Conservation (phyloP, 805 yeast species). For the Schizosaccharomyces osmophilus region DNA sequence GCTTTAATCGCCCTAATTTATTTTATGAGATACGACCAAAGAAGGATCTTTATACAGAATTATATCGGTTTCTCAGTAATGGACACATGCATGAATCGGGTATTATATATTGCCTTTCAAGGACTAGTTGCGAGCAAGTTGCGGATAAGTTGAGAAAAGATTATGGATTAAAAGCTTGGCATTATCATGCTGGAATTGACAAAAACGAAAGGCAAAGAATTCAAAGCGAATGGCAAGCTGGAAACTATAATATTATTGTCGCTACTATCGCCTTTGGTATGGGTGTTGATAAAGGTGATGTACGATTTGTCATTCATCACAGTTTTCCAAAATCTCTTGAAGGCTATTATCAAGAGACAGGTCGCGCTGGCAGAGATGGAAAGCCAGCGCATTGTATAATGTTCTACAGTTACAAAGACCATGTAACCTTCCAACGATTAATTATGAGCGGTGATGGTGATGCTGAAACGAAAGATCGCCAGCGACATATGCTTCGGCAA, state of each 20-base stretch:
- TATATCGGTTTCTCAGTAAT: slow-evolving; percentile 27
- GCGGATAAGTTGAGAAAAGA: slow-evolving; percentile 28
- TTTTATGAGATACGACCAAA: slow-evolving; percentile 56
- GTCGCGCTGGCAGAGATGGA: slow-evolving; percentile 96
- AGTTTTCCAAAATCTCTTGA: slow-evolving; percentile 76
- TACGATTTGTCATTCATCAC: slow-evolving; percentile 69
- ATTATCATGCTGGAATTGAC: slow-evolving; percentile 87
- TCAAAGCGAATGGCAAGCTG: slow-evolving; percentile 67
- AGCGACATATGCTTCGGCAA: slow-evolving; percentile 48
- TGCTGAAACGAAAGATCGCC: slow-evolving; percentile 31
- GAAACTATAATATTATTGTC: slow-evolving; percentile 52
- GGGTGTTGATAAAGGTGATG: slow-evolving; percentile 97
- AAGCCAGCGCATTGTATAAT: slow-evolving; percentile 54
- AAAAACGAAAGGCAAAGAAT: slow-evolving; percentile 44
- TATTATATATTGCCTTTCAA: slow-evolving; percentile 81
- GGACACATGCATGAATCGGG: slow-evolving; percentile 44
- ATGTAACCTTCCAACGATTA: background rate
- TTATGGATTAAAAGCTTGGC: slow-evolving; percentile 41
- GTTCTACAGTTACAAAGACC: slow-evolving; percentile 34
- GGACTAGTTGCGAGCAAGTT: slow-evolving; percentile 65
- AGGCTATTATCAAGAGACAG: slow-evolving; percentile 94
- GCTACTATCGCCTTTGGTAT: slow-evolving; percentile 97
- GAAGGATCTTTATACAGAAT: slow-evolving; percentile 30
- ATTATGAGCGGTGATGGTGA: slow-evolving; percentile 1
- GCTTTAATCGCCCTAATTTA: slow-evolving; percentile 74